These are phyloP conservation scores for Inga leiocalycina DNA, from an alignment of 306 rosid genomes.

Conservation along the genomic window DNA sequence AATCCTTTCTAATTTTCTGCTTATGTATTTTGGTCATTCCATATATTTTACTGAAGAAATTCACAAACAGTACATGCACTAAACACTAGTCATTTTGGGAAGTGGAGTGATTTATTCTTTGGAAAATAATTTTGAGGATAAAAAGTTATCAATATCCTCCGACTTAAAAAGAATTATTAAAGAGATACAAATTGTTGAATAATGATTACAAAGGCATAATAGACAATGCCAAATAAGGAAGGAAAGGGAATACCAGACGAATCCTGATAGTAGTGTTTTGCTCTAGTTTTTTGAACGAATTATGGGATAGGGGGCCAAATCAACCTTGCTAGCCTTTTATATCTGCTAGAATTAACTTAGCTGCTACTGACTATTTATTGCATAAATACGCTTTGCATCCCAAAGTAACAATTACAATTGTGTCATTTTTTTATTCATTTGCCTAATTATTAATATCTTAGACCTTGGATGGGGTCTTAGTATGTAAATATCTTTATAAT, in stretches of 20 bases:
- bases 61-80: not conserved
- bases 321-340: not conserved
- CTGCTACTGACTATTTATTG: not conserved
- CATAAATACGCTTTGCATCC: not conserved
- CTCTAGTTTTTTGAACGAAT: not conserved
- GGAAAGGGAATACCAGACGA: not conserved
- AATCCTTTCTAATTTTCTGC: not conserved
- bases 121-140: not conserved
- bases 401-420: not conserved
- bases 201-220: not conserved
- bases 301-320: too few species aligned
- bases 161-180: not conserved
- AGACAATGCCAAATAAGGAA: not conserved
- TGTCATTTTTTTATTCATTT: not conserved
- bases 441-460: too few species aligned
- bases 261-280: not conserved
- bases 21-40: not conserved
- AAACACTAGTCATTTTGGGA: not conserved
- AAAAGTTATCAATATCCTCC: not conserved
- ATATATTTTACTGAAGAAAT: not conserved
- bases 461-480: not conserved
- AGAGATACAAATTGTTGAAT: not conserved
- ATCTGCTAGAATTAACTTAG: not conserved
- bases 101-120: not conserved
- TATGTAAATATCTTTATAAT: not conserved